phyloP scores from a whole-genome alignment of 1,139 yeast species.

The Chernovozyma sophiae-reginae region DNA sequence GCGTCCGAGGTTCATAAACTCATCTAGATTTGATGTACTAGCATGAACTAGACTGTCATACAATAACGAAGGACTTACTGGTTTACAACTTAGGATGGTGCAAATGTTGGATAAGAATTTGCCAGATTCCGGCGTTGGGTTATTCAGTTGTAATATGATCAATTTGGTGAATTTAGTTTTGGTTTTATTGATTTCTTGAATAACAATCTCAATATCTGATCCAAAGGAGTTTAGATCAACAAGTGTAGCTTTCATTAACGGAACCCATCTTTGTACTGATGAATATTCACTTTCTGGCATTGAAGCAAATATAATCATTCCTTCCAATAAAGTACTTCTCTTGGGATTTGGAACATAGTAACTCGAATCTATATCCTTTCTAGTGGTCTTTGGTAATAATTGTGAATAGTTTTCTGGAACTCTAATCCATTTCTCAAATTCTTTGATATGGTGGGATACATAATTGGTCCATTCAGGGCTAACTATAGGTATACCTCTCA shows the following conservation, averaged over 20 bases:
- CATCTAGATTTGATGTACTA: neutral
- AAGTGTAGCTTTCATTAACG: slow-evolving; percentile 13
- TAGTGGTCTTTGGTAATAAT: slow-evolving; percentile 15
- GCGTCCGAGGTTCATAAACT: neutral
- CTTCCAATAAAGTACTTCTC: slow-evolving; percentile 13
- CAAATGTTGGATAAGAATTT: neutral
- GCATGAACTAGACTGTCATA: slow-evolving; percentile 4
- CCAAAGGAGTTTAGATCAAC: neutral
- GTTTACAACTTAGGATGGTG: neutral
- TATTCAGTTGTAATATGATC: neutral
- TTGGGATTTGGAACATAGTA: slow-evolving; percentile 14
- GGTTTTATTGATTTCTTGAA: neutral
- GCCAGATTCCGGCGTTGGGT: neutral
- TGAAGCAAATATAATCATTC: slow-evolving; percentile 8
- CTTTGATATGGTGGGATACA: slow-evolving; percentile 10
- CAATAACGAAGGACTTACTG: neutral
- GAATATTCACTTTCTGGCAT: slow-evolving; percentile 8
- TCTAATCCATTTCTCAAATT: slow-evolving; percentile 21
- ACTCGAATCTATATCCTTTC: slow-evolving; percentile 5
- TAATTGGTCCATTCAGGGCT: slow-evolving; percentile 21
- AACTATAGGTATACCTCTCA: slow-evolving; percentile 26
- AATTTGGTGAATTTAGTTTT: neutral
- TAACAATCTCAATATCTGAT: neutral
- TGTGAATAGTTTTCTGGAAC: slow-evolving; percentile 9
- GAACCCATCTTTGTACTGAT: slow-evolving; percentile 13